phyloP scores from a whole-genome alignment of 805 yeast genomes.

The Kluyveromyces siamensis region DNA sequence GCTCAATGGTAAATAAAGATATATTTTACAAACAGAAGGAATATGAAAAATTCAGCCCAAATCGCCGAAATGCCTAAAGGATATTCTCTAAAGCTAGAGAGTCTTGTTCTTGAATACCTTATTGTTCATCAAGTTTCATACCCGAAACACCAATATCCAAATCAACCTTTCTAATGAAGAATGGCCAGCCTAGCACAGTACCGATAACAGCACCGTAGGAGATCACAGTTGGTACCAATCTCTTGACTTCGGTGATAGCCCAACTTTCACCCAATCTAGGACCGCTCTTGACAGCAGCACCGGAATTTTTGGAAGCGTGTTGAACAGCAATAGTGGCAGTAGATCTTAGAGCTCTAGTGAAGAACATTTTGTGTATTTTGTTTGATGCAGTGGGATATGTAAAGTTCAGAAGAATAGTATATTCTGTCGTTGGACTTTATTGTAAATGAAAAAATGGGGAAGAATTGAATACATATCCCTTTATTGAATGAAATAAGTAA shows the following conservation, averaged over 20 bases:
- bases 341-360: constrained; percentile 14
- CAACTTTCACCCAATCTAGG: constrained; percentile 16
- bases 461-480: no score
- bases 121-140: background rate
- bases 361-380: constrained; percentile 9
- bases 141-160: constrained; percentile 1
- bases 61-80: no score
- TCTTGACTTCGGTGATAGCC: constrained; percentile 17
- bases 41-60: no score
- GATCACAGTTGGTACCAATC: constrained; percentile 14
- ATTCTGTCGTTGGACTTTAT: background rate
- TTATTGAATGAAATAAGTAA: no score
- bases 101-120: background rate
- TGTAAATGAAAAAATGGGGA: no score
- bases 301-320: constrained; percentile 6
- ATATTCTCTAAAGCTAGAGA: no score
- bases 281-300: constrained; percentile 4
- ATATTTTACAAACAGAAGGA: no score
- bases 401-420: background rate
- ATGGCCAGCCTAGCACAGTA: constrained; percentile 22
- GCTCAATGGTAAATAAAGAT: no score
- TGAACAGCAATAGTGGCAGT: constrained; percentile 10
- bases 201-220: constrained; percentile 14
- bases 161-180: constrained; percentile 6
- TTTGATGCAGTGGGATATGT: background rate